These are phyloP conservation scores for Yamadazyma kanchanaburiensis DNA, from an alignment of 1,139 yeast species.

Conservation along the genomic window DNA sequence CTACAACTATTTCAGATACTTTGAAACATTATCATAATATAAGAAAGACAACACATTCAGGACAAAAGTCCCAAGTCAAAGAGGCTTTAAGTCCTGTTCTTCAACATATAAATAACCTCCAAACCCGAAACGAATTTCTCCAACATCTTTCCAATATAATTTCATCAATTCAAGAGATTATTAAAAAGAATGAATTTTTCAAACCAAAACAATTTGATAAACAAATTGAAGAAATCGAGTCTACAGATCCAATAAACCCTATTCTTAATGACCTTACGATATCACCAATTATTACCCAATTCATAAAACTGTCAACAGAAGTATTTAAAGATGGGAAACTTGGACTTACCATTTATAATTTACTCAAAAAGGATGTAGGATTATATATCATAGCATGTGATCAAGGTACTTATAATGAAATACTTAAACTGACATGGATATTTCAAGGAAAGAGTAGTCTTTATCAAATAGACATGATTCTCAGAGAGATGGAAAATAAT, in stretches of 20 bases:
- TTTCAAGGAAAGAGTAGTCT: slow-evolving; percentile 36
- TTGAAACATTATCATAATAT: slow-evolving; percentile 2
- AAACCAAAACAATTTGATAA: neutral
- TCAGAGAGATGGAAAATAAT: slow-evolving; percentile 39
- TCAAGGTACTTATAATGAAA: slow-evolving; percentile 42
- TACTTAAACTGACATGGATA: slow-evolving; percentile 36
- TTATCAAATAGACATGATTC: slow-evolving; percentile 31
- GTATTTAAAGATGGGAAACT: slow-evolving; percentile 35
- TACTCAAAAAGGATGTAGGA: slow-evolving; percentile 29
- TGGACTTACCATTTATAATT: slow-evolving; percentile 34
- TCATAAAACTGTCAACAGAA: slow-evolving; percentile 22
- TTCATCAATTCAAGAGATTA: slow-evolving; percentile 9
- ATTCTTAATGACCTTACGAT: slow-evolving; percentile 31
- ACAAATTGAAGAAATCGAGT: neutral
- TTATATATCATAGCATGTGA: slow-evolving; percentile 36
- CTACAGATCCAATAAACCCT: slow-evolving; percentile 23
- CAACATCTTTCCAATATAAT: too few relatives aligned
- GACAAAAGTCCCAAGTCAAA: slow-evolving; percentile 16
- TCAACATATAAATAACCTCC: too few relatives aligned
- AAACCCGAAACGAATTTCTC: slow-evolving; percentile 2
- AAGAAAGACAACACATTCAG: slow-evolving; percentile 6
- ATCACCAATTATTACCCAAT: slow-evolving; percentile 35
- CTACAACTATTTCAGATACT: slow-evolving; percentile 1
- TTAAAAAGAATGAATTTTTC: neutral
- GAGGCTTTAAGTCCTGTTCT: slow-evolving; percentile 24